phyloP scores from a whole-genome alignment of 2,329 filamentous ascomycete species.

The Trichoderma atroviride region DNA sequence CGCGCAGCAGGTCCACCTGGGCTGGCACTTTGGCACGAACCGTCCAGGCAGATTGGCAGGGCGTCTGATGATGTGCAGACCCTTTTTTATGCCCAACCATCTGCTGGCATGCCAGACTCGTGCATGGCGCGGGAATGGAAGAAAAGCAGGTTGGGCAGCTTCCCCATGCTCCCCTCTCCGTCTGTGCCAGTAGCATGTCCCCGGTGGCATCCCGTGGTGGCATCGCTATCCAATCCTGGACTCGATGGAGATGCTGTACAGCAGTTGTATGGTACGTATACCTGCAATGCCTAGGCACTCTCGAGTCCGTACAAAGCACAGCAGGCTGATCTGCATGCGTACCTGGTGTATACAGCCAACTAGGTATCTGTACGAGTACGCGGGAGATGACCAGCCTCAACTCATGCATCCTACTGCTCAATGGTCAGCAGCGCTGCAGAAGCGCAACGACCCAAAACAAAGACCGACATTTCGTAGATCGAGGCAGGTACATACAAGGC shows the following conservation, averaged over 20 bases:
- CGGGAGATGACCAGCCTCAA: background rate
- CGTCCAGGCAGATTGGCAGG: slow-evolving; percentile 19
- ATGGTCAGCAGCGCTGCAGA: background rate
- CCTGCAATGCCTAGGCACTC: background rate
- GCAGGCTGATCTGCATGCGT: background rate
- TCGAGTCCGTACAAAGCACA: background rate
- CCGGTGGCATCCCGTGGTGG: background rate
- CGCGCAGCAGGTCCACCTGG: slow-evolving; percentile 14
- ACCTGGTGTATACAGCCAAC: background rate
- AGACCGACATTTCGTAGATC: slow-evolving; percentile 14
- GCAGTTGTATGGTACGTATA: too few species aligned
- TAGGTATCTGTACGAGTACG: background rate
- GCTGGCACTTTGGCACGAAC: slow-evolving; percentile 23
- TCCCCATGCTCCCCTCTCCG: background rate
- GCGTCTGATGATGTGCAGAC: slow-evolving; percentile 19
- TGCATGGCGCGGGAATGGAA: slow-evolving; percentile 12
- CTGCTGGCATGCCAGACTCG: slow-evolving; percentile 10
- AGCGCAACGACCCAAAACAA: slow-evolving; percentile 7
- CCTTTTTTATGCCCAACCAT: slow-evolving; percentile 24
- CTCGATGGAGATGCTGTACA: background rate
- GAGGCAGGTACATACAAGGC: slow-evolving; percentile 17
- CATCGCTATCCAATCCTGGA: background rate
- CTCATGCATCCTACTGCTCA: background rate
- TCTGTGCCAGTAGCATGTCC: background rate
- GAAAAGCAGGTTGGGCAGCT: slow-evolving; percentile 17